These are phyloP conservation scores for Stephanodiscus triporus DNA, from an alignment of 108 stramenopile genomes.

Conservation along the genomic window DNA sequence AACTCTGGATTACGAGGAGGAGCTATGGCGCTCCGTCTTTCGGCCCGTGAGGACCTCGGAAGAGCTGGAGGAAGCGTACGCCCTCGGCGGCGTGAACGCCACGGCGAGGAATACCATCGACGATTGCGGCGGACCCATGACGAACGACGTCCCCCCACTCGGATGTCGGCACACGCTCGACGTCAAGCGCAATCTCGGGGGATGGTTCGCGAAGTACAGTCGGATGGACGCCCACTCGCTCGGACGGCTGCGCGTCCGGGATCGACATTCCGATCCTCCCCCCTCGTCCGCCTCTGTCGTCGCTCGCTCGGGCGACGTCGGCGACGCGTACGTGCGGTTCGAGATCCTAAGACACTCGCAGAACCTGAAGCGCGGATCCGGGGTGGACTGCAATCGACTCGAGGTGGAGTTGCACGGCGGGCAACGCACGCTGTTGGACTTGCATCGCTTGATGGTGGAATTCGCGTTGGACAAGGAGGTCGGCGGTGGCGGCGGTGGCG, in stretches of 20 bases:
- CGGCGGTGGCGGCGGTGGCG: neutral
- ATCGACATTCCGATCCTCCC: constrained; percentile 65
- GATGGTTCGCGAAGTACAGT: constrained; percentile 28
- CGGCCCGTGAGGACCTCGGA: constrained; percentile 52
- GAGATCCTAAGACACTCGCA: constrained; percentile 63
- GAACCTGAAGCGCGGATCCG: constrained; percentile 49
- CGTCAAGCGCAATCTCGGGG: constrained; percentile 49
- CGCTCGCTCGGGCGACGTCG: neutral
- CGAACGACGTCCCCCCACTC: neutral
- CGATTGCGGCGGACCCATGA: neutral
- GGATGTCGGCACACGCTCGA: constrained; percentile 52
- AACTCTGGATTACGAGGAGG: constrained; percentile 66
- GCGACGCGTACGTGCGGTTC: constrained; percentile 51
- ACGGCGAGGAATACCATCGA: neutral
- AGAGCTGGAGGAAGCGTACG: constrained; percentile 52
- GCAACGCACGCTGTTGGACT: constrained; percentile 73
- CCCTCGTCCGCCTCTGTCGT: neutral
- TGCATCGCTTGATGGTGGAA: constrained; percentile 69
- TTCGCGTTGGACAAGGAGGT: constrained; percentile 27
- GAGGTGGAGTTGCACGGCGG: constrained; percentile 72
- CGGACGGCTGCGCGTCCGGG: constrained; percentile 59
- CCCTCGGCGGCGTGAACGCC: constrained; percentile 1
- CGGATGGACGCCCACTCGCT: constrained; percentile 61
- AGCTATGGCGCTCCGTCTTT: constrained; percentile 75
- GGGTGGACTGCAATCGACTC: constrained; percentile 60